Conservation (phyloP, 495 filamentous ascomycete species). For the Aspergillus sclerotioniger region DNA sequence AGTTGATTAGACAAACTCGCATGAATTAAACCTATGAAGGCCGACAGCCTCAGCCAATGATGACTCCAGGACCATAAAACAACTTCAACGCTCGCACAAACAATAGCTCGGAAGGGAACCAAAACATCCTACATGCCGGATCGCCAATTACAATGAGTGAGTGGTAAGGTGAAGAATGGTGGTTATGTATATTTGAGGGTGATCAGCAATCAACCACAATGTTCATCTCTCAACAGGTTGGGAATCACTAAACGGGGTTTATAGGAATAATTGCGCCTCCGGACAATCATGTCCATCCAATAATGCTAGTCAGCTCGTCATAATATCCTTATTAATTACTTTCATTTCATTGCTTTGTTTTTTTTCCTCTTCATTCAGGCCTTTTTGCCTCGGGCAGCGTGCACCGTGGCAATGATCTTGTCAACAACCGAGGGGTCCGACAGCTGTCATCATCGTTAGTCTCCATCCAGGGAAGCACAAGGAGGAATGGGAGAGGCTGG, state of each 20-base stretch:
- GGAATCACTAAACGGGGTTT: slow-evolving; percentile 16
- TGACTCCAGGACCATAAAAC: too few relatives aligned
- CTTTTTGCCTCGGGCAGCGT: slow-evolving; percentile 57
- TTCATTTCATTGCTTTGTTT: slow-evolving; percentile 21
- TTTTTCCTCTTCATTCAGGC: slow-evolving; percentile 15
- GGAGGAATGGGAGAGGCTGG: neutral
- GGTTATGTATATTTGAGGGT: slow-evolving; percentile 13
- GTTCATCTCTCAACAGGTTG: slow-evolving; percentile 1
- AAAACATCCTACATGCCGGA: neutral
- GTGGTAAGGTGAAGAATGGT: neutral
- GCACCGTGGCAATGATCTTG: slow-evolving; percentile 81
- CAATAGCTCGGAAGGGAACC: neutral
- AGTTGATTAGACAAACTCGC: too few relatives aligned
- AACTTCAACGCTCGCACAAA: too few relatives aligned
- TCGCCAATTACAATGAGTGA: neutral
- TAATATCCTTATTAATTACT: neutral
- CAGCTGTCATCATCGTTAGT: slow-evolving; percentile 58
- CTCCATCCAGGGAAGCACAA: too few relatives aligned
- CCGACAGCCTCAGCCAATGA: too few relatives aligned
- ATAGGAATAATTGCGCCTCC: slow-evolving; percentile 3
- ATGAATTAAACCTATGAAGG: too few relatives aligned
- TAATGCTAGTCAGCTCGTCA: slow-evolving; percentile 1
- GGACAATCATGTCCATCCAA: neutral
- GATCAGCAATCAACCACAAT: neutral
- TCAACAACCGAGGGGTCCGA: slow-evolving; percentile 88